Conservation (phyloP, 352 stramenopile species). For the Phytopythium litorale region DNA sequence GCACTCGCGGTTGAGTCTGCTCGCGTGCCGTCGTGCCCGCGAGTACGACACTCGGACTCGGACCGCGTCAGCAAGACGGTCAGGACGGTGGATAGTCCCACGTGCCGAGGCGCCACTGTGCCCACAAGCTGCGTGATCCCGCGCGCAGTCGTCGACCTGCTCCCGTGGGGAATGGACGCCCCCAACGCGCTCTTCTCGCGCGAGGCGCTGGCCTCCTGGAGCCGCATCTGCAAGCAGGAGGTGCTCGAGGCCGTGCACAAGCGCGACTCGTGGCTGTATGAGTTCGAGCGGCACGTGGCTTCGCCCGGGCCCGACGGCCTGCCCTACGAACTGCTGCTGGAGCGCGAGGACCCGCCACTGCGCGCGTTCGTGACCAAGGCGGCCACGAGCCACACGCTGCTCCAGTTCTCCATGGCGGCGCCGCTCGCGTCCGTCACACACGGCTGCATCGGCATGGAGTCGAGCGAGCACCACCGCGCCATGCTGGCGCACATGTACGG, state of each 20-base stretch:
- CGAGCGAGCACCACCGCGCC: constrained; percentile 28
- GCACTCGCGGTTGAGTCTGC: too few relatives aligned
- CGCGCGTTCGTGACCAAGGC: constrained; percentile 21
- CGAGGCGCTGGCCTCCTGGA: constrained; percentile 23
- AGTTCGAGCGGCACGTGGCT: constrained; percentile 23
- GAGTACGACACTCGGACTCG: too few relatives aligned
- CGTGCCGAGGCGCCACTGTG: too few relatives aligned
- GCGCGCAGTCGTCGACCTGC: too few relatives aligned
- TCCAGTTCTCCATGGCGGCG: constrained; percentile 23
- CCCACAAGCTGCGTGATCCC: too few relatives aligned
- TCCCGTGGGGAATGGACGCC: background rate
- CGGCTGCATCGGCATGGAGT: constrained; percentile 24
- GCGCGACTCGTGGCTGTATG: constrained; percentile 39
- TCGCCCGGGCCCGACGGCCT: constrained; percentile 5
- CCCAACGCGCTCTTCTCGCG: constrained; percentile 6
- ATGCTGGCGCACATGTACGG: constrained; percentile 40
- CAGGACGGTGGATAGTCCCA: too few relatives aligned
- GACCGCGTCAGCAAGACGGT: too few relatives aligned
- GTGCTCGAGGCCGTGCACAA: constrained; percentile 23
- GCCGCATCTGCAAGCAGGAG: constrained; percentile 25
- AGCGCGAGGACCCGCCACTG: constrained; percentile 18
- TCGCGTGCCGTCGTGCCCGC: too few relatives aligned
- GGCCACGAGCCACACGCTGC: constrained; percentile 24
- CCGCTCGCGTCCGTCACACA: constrained; percentile 37
- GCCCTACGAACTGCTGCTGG: constrained; percentile 26